Evolutionary conservation across 257 asterid species (phyloP), one percentile per base, ranked within the genome.

Genomic region (Voacanga thouarsii): DNA sequence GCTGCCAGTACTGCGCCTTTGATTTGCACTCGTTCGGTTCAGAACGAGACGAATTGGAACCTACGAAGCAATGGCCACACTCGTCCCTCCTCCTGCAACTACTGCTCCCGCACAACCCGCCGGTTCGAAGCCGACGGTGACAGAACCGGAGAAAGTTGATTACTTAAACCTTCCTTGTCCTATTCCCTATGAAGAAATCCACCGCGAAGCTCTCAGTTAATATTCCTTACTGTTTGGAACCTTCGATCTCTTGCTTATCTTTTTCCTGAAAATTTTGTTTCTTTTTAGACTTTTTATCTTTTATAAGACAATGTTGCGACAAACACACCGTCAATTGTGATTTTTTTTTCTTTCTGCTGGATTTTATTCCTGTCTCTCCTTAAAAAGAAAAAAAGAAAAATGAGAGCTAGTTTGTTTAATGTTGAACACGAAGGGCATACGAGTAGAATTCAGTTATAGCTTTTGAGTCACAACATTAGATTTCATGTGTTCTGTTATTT

Each of bases 171-270:
- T 92, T 51, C 99, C 99, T 79, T 92, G 96, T 81, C 99, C 99
- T 63, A 89, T 94, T 75, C 96, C 99, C 7, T 91, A 92, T 74
- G 99, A 94, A 83, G 99, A 94, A 80, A 92, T 94, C 72, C 99
- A 94, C 81, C 97, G 99, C 53, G 99, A 94, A 90, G 94, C 96
- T 82, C 84, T 90, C 86, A 92, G 99, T 94, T 80, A 75, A 92
- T 89, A 77, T 63, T 85, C 75, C 79, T 45, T 41, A 16, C 49
- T 12, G 33, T 70, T 64, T 8, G 8, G n/a, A 14, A 51, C 33
- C 39, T 60, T 71, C 61, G 71, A 64, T 14, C 50, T 28, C 70
- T 51, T 57, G 39, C 39, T 68, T 63, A 1, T 16, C 37, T 74
- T 44, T 63, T 11, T 47, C 47, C 53, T 72, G 55, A 45, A 80